Evolutionary conservation across 1,139 yeast species (phyloP).

Genomic region (Kurtzmaniella quercitrusa): DNA sequence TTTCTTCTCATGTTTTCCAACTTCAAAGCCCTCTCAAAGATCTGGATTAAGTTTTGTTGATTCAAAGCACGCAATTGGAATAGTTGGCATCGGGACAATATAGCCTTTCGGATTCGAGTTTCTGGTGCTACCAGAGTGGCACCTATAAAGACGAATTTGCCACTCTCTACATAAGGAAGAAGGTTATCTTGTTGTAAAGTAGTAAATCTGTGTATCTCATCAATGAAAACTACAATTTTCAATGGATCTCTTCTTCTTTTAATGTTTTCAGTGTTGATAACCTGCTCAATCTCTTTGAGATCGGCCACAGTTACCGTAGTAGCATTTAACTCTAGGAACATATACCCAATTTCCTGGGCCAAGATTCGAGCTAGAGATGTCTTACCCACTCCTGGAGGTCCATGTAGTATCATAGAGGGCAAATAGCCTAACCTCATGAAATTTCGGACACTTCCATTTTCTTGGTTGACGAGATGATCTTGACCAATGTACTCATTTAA

Average conservation of each 20-base stretch:
- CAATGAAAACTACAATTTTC: slow-evolving; percentile 36
- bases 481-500: slow-evolving; percentile 36
- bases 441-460: slow-evolving; percentile 27
- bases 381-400: slow-evolving; percentile 48
- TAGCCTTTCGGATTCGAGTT: slow-evolving; percentile 31
- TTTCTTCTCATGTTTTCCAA: slow-evolving; percentile 27
- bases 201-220: slow-evolving; percentile 40
- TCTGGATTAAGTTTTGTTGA: slow-evolving; percentile 15
- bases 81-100: slow-evolving; percentile 38
- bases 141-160: slow-evolving; percentile 39
- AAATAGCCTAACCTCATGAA: slow-evolving; percentile 34
- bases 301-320: slow-evolving; percentile 32
- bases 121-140: slow-evolving; percentile 39
- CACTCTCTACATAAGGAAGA: slow-evolving; percentile 37
- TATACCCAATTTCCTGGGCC: slow-evolving; percentile 30
- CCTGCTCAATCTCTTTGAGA: slow-evolving; percentile 22
- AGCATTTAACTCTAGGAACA: slow-evolving; percentile 38
- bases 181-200: slow-evolving; percentile 41
- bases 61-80: slow-evolving; percentile 23
- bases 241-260: slow-evolving; percentile 16
- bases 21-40: slow-evolving; percentile 22
- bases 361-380: slow-evolving; percentile 40
- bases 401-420: slow-evolving; percentile 42
- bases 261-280: slow-evolving; percentile 21
- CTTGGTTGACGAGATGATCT: slow-evolving; percentile 24